These are phyloP conservation scores for Chaetomiaceae sp. DNA, from an alignment of 2,329 filamentous ascomycete species.

Conservation along the genomic window DNA sequence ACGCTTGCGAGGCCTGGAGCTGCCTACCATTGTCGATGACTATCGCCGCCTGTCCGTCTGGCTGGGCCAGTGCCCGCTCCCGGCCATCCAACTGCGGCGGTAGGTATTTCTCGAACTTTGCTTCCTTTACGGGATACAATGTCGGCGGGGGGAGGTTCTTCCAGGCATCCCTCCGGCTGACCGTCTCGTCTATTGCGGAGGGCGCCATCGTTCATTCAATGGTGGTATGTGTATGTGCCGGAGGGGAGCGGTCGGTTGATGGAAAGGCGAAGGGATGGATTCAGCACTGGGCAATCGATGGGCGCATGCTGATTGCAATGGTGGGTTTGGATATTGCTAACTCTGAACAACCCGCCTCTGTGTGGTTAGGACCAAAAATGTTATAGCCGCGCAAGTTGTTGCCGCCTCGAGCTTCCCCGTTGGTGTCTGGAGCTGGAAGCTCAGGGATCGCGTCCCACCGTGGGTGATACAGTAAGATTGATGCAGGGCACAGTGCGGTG, in stretches of 20 bases:
- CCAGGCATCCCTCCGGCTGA: constrained; percentile 38
- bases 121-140: constrained; percentile 59
- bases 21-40: constrained; percentile 94
- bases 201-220: constrained; percentile 43
- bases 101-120: constrained; percentile 54
- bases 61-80: constrained; percentile 56
- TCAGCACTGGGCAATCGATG: neutral
- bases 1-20: neutral
- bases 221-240: neutral
- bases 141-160: constrained; percentile 49
- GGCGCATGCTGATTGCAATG: neutral
- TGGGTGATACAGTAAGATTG: neutral
- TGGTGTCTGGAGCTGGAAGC: neutral
- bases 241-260: neutral
- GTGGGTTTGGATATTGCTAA: neutral
- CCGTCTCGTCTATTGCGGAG: constrained; percentile 46
- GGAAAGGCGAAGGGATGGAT: neutral
- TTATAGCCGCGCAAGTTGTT: neutral
- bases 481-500: neutral
- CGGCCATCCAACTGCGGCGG: constrained; percentile 63
- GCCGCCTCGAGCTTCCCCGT: constrained; percentile 6
- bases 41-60: constrained; percentile 65
- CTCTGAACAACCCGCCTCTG: neutral
- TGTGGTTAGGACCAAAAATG: neutral
- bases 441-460: constrained; percentile 1